A percentile compares a stretch with the other conserved stretches of the same genome.
Evolutionary conservation across 1,284 basidiomycete species (phyloP).

Genomic region (Vanrija sp.): DNA sequence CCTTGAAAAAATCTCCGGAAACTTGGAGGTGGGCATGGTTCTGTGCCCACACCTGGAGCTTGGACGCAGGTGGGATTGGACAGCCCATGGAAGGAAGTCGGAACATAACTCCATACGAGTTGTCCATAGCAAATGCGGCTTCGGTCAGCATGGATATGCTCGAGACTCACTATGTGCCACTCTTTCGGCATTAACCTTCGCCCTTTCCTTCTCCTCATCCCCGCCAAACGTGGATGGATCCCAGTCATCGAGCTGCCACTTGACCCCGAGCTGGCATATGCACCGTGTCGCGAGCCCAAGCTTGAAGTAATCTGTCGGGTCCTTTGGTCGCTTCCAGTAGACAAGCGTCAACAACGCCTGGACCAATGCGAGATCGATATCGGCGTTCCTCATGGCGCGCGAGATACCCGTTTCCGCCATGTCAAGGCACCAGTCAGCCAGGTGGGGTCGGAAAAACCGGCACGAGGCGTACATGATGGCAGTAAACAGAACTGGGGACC

Average conservation of each 20-base stretch:
- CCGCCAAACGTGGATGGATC: neutral
- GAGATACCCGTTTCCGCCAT: slow-evolving; percentile 18
- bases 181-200: neutral
- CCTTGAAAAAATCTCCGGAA: slow-evolving; percentile 3
- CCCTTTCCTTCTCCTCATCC: neutral
- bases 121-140: slow-evolving; percentile 2
- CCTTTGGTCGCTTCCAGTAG: slow-evolving; percentile 15
- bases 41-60: neutral
- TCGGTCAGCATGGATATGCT: neutral
- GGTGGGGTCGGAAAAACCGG: slow-evolving; percentile 17
- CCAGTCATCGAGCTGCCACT: slow-evolving; percentile 2
- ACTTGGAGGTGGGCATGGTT: neutral
- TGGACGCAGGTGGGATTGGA: neutral
- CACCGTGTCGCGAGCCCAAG: slow-evolving; percentile 23
- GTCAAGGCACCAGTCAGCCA: slow-evolving; percentile 11
- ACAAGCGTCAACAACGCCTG: slow-evolving; percentile 17
- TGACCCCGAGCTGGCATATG: slow-evolving; percentile 19
- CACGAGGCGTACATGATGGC: slow-evolving; percentile 23
- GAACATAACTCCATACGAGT: neutral
- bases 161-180: neutral
- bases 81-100: neutral
- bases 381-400: slow-evolving; percentile 8
- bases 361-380: slow-evolving; percentile 11
- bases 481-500: slow-evolving; percentile 15
- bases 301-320: slow-evolving; percentile 19